Base-by-base conservation (phyloP, 2,329 filamentous ascomycete genomes). In the Chaetomiaceae sp. region DNA sequence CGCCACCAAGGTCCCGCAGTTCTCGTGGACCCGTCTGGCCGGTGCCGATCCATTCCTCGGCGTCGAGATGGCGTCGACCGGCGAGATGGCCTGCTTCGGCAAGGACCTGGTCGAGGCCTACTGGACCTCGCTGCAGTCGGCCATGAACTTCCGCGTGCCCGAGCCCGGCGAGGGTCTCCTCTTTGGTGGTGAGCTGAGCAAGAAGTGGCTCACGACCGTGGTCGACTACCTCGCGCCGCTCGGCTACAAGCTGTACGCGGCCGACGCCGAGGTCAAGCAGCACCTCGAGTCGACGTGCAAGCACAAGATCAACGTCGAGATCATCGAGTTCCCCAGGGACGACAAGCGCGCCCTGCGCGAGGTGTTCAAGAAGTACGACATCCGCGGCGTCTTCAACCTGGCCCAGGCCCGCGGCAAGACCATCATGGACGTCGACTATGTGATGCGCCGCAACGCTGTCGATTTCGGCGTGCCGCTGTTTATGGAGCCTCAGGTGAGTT, bases 121-220 rank as follows among this genome's bases (percentile, higher is more conserved):
- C 83, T 99, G 94, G 94, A 81, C 91, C 23, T 95, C 91, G 17
- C 79, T 96, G 58, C 94, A 99, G 75, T 94, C 90, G 19, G 92
- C 89, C 65, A 99, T 97, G 92, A 99, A 97, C 83, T 97, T 97
- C 89, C 89, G 91, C 64, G 83, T 96, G 66, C 94, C 94, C 39
- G 87, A 95, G 71, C 89, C 91, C 49, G 94, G 94, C 61, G 91
- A 96, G 79, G 92, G 94, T 75, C 85, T 99, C 55, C 85, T 99
- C 49, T 89, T 99, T 61, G 94, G 94, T 60, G 94, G 94, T 64
- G 89, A 96, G 69, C 75, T 84, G 57, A 78, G 76, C 62, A 86
- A 85, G 71, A 71, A 85, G 56, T 83, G 83, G 72, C 80, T 99
- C 54, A 82, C 85, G 56, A 81, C 83, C 67, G 87, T 97, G 56